Evolutionary conservation across 495 filamentous ascomycete species (phyloP), one percentile per base, ranked within the genome.

Genomic region (Amphirosellinia nigrospora): DNA sequence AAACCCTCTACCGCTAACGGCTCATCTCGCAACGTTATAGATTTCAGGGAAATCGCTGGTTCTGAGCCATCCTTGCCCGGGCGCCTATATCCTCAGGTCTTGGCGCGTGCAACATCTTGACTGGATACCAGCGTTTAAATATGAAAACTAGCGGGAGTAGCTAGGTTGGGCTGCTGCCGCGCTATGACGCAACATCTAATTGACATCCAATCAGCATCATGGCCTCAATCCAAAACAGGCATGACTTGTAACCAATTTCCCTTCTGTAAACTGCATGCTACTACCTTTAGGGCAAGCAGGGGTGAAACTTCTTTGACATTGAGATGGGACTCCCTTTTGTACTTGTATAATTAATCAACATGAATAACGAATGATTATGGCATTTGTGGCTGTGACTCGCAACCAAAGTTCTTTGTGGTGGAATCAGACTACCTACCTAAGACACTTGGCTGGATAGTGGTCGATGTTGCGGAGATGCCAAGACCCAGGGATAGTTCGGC

Each of bases 211-310:
- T 75, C 75, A 77, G 65, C 65, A 48, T 28, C 32, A 16, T 36
- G 21, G 56, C 64, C 61, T 50, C 73, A n/a, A 59, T 72, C 75
- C 43, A 72, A 75, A 77, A 74, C 64, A 71, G 75, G 73, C 75
- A 77, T 72, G 71, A 73, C 30, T 41, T 61, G 69, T 69, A 68
- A 71, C 67, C 52, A 36, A 66, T 64, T 48, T 45, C 32, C 32
- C 34, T 55, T 59, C 68, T 66, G 66, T 26, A 10, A 26, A 3
- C 6, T 50, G 10, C 9, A 26, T 2, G n/a, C 45, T 48, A 10
- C 48, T n/a, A 9, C 38, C 34, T 3, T 4, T 10, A 39, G 3
- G 43, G 4, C 21, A 9, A 0, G 11, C 7, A 16, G 23, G 43
- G 10, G 23, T 30, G 50, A 52, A 23, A 30, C 26, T 53, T 6